Evolutionary conservation across 495 filamentous ascomycete genomes (phyloP).

Genomic region (Lepidopterella palustris): DNA sequence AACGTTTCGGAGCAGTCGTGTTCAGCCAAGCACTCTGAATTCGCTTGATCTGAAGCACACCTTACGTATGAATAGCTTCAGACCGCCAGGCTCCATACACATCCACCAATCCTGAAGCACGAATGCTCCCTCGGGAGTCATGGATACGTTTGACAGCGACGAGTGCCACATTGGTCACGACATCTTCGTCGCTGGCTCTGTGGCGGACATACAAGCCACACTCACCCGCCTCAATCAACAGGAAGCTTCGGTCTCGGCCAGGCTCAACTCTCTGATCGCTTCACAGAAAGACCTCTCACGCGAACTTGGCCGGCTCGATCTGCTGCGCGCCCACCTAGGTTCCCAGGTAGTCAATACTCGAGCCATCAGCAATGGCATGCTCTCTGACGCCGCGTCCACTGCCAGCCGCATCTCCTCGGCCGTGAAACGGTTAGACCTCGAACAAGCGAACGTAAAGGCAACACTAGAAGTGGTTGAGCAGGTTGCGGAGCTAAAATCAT

Average conservation of each 20-base stretch:
- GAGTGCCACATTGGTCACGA: conserved; percentile 25
- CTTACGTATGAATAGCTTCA: neutral
- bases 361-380: conserved; percentile 78
- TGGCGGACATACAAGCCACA: conserved; percentile 70
- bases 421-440: conserved; percentile 78
- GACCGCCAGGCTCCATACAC: neutral
- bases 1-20: too few species aligned
- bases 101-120: neutral
- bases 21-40: neutral
- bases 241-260: conserved; percentile 65
- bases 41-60: neutral
- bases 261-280: conserved; percentile 66
- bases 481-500: conserved; percentile 91
- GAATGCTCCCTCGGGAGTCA: neutral
- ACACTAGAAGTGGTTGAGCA: conserved; percentile 92
- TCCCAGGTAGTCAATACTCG: conserved; percentile 81
- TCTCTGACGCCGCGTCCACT: conserved; percentile 74
- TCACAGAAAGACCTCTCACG: conserved; percentile 77
- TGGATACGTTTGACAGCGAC: conserved; percentile 11
- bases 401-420: conserved; percentile 80
- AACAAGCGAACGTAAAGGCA: conserved; percentile 82
- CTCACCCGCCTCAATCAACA: conserved; percentile 66
- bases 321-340: conserved; percentile 80
- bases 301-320: conserved; percentile 78
- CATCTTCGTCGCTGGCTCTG: conserved; percentile 63